Evolutionary conservation across 2,329 filamentous ascomycete species (phyloP), one percentile per base, ranked within the genome.

Genomic region (Elsinoe ampelina): DNA sequence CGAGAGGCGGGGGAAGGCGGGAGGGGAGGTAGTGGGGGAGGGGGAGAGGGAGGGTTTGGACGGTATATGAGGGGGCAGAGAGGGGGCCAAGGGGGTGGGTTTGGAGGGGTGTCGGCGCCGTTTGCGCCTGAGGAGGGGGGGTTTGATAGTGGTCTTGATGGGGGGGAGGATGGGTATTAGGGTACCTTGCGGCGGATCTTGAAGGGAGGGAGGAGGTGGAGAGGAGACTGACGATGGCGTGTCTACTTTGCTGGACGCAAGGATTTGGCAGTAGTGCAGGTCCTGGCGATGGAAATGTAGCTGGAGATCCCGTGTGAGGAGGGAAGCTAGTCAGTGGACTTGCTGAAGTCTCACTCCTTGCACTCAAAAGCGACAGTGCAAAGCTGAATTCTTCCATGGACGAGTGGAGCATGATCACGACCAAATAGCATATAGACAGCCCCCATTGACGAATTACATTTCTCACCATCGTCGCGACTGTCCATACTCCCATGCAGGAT

Each of bases 81-180:
- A 11, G 32, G 42, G 19, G 55, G 41, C 15, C 41, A 26, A 13
- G 35, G 34, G 20, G 34, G 43, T n/a, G 34, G 39, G 19, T 41
- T 50, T 19, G 45, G 45, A 13, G 22, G 42, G 4, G 30, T 8
- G 8, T 26, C 34, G 13, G 20, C 34, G 22, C 19, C 22, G 36
- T 42, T 42, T 36, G 36, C 38, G 36, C 26, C 38, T 2, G 41
- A 39, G 36, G 57, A 54, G 12, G 50, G 34, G 15, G 57, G 48
- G 5, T 58, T 58, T 35, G 57, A 54, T 38, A 47, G 38, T 26
- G 54, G 54, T 12, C 7, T 45, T 26, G 54, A 56, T 48, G 54
- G 54, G 2, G 54, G 54, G 4, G 54, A 56, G 41, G 39, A 56
- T 45, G 41, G 41, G 38, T 55, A 42, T 15, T 42, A 55, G 39